Conservation (phyloP, 768 basidiomycete species). For the Pisolithus tinctorius region DNA sequence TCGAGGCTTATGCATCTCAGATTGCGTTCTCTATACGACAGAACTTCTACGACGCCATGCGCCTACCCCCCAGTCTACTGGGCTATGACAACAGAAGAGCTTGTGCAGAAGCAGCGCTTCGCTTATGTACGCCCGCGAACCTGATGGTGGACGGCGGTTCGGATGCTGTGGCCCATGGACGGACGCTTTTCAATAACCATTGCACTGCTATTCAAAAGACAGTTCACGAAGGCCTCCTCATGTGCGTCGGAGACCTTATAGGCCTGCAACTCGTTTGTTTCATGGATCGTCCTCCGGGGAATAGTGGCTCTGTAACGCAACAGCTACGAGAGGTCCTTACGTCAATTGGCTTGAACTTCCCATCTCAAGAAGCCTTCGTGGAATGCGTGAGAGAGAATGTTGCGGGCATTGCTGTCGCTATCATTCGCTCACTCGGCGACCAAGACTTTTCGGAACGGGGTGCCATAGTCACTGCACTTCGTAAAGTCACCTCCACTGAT, state of each 20-base stretch:
- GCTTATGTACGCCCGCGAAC: slow-evolving; percentile 59
- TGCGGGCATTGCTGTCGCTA: slow-evolving; percentile 51
- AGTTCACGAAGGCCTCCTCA: slow-evolving; percentile 42
- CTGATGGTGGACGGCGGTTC: slow-evolving; percentile 37
- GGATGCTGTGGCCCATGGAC: slow-evolving; percentile 31
- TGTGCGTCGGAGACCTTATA: slow-evolving; percentile 66
- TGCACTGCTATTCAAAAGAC: slow-evolving; percentile 54
- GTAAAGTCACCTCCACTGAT: slow-evolving; percentile 25
- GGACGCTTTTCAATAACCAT: slow-evolving; percentile 48
- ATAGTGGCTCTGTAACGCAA: slow-evolving; percentile 13
- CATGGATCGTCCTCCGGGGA: slow-evolving; percentile 28
- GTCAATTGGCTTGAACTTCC: slow-evolving; percentile 24
- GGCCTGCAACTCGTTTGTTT: slow-evolving; percentile 51
- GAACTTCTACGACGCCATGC: slow-evolving; percentile 43
- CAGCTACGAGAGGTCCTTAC: slow-evolving; percentile 32
- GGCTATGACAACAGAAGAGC: slow-evolving; percentile 67
- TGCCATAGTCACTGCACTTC: slow-evolving; percentile 42
- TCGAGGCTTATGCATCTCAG: slow-evolving; percentile 72
- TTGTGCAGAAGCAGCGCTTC: slow-evolving; percentile 63
- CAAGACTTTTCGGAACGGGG: slow-evolving; percentile 54
- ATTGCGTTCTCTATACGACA: slow-evolving; percentile 61
- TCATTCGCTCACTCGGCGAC: slow-evolving; percentile 61
- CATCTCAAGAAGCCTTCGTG: slow-evolving; percentile 27
- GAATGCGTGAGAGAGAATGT: slow-evolving; percentile 36
- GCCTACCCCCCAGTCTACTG: slow-evolving; percentile 63